Base-by-base conservation (phyloP, 192 early-diverging fungal species). In the Backusella tarrabulga region DNA sequence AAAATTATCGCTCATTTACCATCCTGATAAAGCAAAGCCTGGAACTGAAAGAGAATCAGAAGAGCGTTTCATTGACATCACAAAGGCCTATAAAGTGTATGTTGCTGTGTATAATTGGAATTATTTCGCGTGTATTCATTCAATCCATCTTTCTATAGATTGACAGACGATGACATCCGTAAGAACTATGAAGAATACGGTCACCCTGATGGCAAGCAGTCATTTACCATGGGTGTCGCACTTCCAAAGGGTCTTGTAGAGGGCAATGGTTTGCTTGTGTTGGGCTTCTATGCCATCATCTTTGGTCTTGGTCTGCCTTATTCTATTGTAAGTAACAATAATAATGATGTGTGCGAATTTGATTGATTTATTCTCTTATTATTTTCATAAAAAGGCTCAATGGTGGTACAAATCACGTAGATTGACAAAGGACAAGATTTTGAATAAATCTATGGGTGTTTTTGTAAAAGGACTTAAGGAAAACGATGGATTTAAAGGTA, bases 151-250 rank as follows among this genome's bases (percentile, higher is more conserved):
- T 19, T 52, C 36, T 26, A 46, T 84, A 92, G 91, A 35, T 85
- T 99, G 77, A 99, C 97, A 3, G 93, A 99, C 77, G 93, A 96
- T 17, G 95, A 92, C 70, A 93, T 91, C 23, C 90, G 93, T 74
- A 91, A 94, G 77, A 95, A 94, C 83, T 99, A 92, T 87, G 96
- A 98, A 76, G 95, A 99, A 82, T 97, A 88, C 75, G 97, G 97
- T 70, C 95, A 98, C 82, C 97, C 98, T 19, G 98, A 99, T 82
- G 98, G 98, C 15, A 96, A 95, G 79, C 97, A 98, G 84, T 91
- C 94, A 26, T 90, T 92, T 75, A 87, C 92, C 41, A 93, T 98
- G 90, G 97, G 97, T 52, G 93, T 99, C 80, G 98, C 98, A 4
- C 88, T 99, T 44, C 98, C 98, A 5, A 88, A 88, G 66, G 94